phyloP scores from a whole-genome alignment of 805 yeast genomes.

The Zygotorulaspora sp. region DNA sequence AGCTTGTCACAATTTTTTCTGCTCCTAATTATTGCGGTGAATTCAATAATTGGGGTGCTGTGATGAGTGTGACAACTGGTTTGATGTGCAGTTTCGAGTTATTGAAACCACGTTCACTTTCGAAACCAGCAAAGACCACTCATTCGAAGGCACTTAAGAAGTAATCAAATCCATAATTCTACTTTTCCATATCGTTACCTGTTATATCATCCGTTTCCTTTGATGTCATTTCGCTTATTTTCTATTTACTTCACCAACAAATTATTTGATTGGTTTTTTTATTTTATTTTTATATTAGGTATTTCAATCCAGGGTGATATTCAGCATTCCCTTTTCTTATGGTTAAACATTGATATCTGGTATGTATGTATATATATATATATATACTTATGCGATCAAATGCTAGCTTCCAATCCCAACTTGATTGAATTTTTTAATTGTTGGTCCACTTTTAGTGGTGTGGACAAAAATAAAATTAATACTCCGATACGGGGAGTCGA shows the following conservation, averaged over 20 bases:
- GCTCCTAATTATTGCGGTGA: slow-evolving; percentile 87
- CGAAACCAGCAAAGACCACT: slow-evolving; percentile 9
- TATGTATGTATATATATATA: too few relatives aligned
- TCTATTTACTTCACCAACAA: too few relatives aligned
- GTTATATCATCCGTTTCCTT: too few relatives aligned
- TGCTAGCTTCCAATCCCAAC: too few relatives aligned
- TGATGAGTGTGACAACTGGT: slow-evolving; percentile 65
- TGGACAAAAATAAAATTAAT: slow-evolving; percentile 1
- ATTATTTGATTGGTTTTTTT: too few relatives aligned
- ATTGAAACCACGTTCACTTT: slow-evolving; percentile 48
- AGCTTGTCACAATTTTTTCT: slow-evolving; percentile 70
- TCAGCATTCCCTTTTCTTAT: too few relatives aligned
- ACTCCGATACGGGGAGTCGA: slow-evolving; percentile 35
- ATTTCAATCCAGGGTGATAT: too few relatives aligned
- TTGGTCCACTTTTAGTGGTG: neutral
- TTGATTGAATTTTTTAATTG: too few relatives aligned
- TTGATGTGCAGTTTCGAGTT: slow-evolving; percentile 69
- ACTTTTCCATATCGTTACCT: neutral
- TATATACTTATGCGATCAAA: too few relatives aligned
- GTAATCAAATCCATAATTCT: neutral
- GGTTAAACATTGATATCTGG: too few relatives aligned
- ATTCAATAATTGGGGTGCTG: slow-evolving; percentile 75
- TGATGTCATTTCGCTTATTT: too few relatives aligned
- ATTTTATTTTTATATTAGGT: too few relatives aligned
- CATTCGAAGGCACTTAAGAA: slow-evolving; percentile 4